A percentile compares a stretch with the other conserved stretches of the same genome.
These are phyloP conservation scores for Beauveria scarabaeidicola DNA, from an alignment of 2,329 filamentous ascomycete genomes.

Conservation along the genomic window DNA sequence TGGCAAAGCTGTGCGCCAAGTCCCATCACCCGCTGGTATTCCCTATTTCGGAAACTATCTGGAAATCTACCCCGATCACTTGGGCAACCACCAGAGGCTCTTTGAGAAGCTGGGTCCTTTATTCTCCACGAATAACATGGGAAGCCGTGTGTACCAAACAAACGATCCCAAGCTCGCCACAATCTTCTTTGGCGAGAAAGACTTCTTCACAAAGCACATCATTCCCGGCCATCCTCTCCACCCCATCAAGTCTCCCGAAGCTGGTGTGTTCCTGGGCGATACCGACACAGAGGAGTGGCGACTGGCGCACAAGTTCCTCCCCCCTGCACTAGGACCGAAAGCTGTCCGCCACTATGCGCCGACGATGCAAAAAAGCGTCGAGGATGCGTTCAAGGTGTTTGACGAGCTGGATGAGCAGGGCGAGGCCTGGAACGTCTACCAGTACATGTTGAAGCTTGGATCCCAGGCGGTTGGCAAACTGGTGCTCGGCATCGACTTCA, in stretches of 20 bases:
- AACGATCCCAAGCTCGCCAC: conserved; percentile 39
- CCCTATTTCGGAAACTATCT: conserved; percentile 46
- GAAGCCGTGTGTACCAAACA: conserved; percentile 39
- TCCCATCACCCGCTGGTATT: conserved; percentile 41
- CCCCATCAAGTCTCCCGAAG: conserved; percentile 32
- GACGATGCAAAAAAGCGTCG: conserved; percentile 46
- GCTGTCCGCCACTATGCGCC: conserved; percentile 54
- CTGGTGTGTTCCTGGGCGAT: conserved; percentile 39
- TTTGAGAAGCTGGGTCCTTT: conserved; percentile 45
- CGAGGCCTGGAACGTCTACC: conserved; percentile 40
- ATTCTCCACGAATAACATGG: conserved; percentile 44
- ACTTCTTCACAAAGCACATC: conserved; percentile 47
- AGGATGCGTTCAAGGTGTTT: conserved; percentile 41
- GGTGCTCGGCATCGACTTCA: conserved; percentile 36
- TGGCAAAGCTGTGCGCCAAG: conserved; percentile 36
- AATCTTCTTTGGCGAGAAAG: conserved; percentile 38
- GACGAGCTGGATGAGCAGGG: conserved; percentile 41
- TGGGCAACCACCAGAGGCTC: conserved; percentile 47
- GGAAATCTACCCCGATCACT: conserved; percentile 48
- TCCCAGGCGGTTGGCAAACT: conserved; percentile 37
- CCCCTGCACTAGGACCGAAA: conserved; percentile 49
- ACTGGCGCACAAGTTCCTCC: conserved; percentile 52
- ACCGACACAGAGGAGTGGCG: conserved; percentile 42
- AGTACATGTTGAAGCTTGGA: conserved; percentile 41
- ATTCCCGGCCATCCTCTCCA: conserved; percentile 39